Evolutionary conservation across 257 asterid genomes (phyloP), one percentile per base, ranked within the genome.

Genomic region (Solanum okadae): DNA sequence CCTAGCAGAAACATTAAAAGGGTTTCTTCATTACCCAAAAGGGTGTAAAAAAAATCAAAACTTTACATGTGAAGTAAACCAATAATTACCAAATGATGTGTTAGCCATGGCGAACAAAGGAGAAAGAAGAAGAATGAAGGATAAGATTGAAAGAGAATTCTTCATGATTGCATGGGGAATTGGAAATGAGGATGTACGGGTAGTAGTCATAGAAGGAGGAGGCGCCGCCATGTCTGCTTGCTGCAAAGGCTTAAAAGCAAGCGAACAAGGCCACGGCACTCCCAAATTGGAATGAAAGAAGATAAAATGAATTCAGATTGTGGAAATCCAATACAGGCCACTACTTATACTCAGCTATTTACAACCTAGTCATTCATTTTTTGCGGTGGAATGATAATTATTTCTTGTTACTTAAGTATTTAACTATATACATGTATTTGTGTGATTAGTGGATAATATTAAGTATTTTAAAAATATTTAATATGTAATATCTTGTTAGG

Each of bases 181-280:
- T 81, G 68, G 1, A 49, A 82, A 82, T 52, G 44, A 82, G 12
- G 1, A 10, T 8, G 70, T 81, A 25, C n/a, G n/a, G n/a, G n/a
- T n/a, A n/a, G n/a, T n/a, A n/a, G n/a, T n/a, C n/a, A 23, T 44
- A 27, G 40, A 16, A 27, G 40, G 9, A 44, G 40, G 61, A 81
- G 67, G 67, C 67, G 86, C 86, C 86, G 68, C 86, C 86, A 29
- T 81, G 86, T 70, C 86, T 81, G 40, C 42, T 81, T 29, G 86
- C 68, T 46, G 70, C 86, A 10, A 10, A 52, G 44, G 71, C 86
- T 82, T 82, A 49, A 1, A 82, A 29, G 86, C 86, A 82, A 49
- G 86, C 86, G 59, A 82, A 82, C 46, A 82, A 82, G 13, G 46
- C 86, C 86, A 82, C 86, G 86, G 46, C 86, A 16, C 86, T 20